These are phyloP conservation scores for Paraphaeosphaeria minitans DNA, from an alignment of 2,329 filamentous ascomycete species.

Conservation along the genomic window DNA sequence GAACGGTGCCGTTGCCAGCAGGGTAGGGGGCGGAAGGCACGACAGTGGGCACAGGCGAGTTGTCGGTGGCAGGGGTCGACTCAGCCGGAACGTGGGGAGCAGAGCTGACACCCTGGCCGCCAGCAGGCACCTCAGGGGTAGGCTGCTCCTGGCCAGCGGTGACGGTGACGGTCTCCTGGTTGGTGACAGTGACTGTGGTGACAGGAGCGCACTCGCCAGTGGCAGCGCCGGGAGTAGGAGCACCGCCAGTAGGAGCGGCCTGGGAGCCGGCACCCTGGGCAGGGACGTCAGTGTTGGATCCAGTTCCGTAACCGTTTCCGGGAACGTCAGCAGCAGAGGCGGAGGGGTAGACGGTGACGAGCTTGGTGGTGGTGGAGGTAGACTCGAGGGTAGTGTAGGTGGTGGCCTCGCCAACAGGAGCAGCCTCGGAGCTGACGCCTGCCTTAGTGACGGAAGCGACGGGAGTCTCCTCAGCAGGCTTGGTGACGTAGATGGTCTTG, in stretches of 20 bases:
- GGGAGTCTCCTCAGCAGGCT: neutral
- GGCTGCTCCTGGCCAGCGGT: slow-evolving; percentile 18
- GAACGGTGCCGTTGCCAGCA: slow-evolving; percentile 31
- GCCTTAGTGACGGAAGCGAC: slow-evolving; percentile 7
- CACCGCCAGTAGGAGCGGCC: neutral
- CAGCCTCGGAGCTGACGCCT: neutral
- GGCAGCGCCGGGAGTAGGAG: slow-evolving; percentile 12
- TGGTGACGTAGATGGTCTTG: slow-evolving; percentile 35
- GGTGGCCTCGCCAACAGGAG: slow-evolving; percentile 13
- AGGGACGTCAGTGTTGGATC: neutral
- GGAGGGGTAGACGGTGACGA: slow-evolving; percentile 40
- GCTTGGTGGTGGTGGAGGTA: slow-evolving; percentile 43
- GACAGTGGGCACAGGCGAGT: slow-evolving; percentile 21
- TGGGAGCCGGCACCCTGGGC: neutral
- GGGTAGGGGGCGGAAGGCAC: slow-evolving; percentile 28
- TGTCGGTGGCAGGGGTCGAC: slow-evolving; percentile 13
- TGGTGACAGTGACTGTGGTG: slow-evolving; percentile 45
- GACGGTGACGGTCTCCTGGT: slow-evolving; percentile 47
- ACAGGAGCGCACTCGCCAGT: slow-evolving; percentile 38
- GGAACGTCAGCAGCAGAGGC: neutral
- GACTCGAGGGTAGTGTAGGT: slow-evolving; percentile 38
- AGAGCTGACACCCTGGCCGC: slow-evolving; percentile 9
- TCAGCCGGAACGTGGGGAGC: slow-evolving; percentile 11
- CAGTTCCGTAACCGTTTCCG: neutral
- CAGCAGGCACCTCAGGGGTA: slow-evolving; percentile 17